Evolutionary conservation across 2,329 filamentous ascomycete genomes (phyloP), one percentile per base, ranked within the genome.

Genomic region (Bimuria novae-zelandiae): DNA sequence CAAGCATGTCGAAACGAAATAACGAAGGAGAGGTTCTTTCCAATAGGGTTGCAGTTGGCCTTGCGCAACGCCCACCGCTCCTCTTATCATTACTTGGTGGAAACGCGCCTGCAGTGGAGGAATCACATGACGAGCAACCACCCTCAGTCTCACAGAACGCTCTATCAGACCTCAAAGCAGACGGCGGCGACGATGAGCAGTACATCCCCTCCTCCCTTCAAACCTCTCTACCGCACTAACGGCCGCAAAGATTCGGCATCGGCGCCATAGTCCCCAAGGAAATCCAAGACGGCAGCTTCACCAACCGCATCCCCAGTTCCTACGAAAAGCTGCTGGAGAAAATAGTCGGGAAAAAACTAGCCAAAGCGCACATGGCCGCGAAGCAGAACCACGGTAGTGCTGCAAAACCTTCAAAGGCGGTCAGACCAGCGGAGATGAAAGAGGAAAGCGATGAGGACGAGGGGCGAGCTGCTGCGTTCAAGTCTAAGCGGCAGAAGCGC

Each of bases 71-170:
- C 45, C 81, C 83, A 58, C 77, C 77, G 29, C 71, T 84, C 16
- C 73, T 86, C 54, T 76, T 80, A 45, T 84, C 83, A 58, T 82
- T 81, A 80, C 77, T 86, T 25, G 80, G 81, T 11, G 80, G 81
- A 11, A 69, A 79, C n/a, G 25, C 25, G 6, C 33, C 72, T 51
- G 67, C 76, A 5, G 51, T 68, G n/a, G 68, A 74, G 19, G 75
- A 77, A 42, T 59, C 67, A 43, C 60, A 68, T 47, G 65, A 72
- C 54, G 61, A 66, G 48, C 78, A 77, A 58, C 69, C 77, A 17
- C 69, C 76, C 29, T 72, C 77, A 50, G 69, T 76, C 30, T 72
- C 77, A 51, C 76, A 81, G 55, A 36, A 17, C 16, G 75, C 79
- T 51, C 70, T 75, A 36, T 80, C 84, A 42, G 82, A 85, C 55